Evolutionary conservation across 805 yeast species (phyloP), one percentile per base, ranked within the genome.

Genomic region (Lachancea fermentati): DNA sequence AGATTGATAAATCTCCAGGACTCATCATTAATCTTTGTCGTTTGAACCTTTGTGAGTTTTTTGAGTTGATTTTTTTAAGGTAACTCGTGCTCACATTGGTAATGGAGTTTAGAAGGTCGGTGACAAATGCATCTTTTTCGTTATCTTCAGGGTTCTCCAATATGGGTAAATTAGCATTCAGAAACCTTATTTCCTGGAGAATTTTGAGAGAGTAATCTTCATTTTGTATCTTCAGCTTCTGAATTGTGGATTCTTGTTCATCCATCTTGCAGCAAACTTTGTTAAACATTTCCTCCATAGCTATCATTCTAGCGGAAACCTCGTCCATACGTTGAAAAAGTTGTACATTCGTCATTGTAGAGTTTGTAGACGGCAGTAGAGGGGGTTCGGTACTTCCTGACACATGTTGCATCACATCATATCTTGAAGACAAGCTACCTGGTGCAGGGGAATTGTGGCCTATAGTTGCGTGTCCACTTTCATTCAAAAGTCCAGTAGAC

Each of bases 241-340:
- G 32, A 11, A 52, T 44, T 9, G 50, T 37, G 5, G 41, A 26
- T 9, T 47, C 51, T 37, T 58, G 58, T 19, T 50, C 45, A 9
- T 49, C 54, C 7, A 62, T 41, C 11, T 49, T 49, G 19, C 45
- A 43, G 14, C 55, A 46, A 4, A 62, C 36, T 17, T 51, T 50
- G 24, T 52, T 47, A 15, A 62, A 52, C 44, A 54, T 50, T 38
- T 57, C 58, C 30, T 61, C 66, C 63, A 60, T 50, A 6, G 39
- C 36, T 4, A 40, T 40, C 39, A 40, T 22, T 31, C 65, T 46
- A 3, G 56, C 58, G 18, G 59, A 50, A 19, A 60, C 40, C 19
- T 60, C 65, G 34, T 58, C 63, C 59, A 60, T 49, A 32, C 63
- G 50, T 45, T 60, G 65, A 34, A 51, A 57, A 37, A 58, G 46